Conservation (phyloP, 2,329 filamentous ascomycete species). For the Apiospora rasikravindrae region DNA sequence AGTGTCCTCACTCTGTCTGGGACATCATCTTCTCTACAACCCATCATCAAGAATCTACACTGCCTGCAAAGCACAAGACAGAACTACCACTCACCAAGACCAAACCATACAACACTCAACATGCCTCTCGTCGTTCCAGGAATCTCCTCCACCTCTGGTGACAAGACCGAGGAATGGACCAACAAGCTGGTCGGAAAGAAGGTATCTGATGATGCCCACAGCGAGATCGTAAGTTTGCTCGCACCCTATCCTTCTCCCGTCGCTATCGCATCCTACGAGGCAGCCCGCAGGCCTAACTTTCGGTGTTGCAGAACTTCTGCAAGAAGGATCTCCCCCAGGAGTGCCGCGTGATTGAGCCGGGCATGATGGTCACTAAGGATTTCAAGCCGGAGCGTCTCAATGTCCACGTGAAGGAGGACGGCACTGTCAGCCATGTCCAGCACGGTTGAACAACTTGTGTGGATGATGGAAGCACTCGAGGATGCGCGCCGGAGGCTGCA, state of each 20-base stretch:
- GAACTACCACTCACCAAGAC: background rate
- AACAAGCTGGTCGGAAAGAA: slow-evolving; percentile 70
- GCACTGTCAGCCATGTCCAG: slow-evolving; percentile 63
- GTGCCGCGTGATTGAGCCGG: slow-evolving; percentile 62
- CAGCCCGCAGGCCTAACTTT: slow-evolving; percentile 1
- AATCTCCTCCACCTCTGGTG: slow-evolving; percentile 52
- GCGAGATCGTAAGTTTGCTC: slow-evolving; percentile 54
- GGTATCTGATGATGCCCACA: slow-evolving; percentile 54
- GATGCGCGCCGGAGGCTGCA: background rate
- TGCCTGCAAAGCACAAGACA: background rate
- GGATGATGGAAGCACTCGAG: background rate
- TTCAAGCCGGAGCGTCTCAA: slow-evolving; percentile 61
- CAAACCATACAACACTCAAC: slow-evolving; percentile 39
- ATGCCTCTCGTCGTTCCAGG: slow-evolving; percentile 71
- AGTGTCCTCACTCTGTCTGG: background rate
- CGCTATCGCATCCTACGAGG: slow-evolving; percentile 2
- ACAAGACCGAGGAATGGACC: slow-evolving; percentile 61
- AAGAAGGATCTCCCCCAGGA: slow-evolving; percentile 63
- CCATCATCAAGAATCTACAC: background rate
- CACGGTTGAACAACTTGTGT: slow-evolving; percentile 52
- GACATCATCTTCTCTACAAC: background rate
- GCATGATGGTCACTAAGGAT: slow-evolving; percentile 64
- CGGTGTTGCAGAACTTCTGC: slow-evolving; percentile 57
- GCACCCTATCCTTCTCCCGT: background rate
- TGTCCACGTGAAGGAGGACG: slow-evolving; percentile 63